Percentiles rank a stretch among this genome's conserved stretches.
phyloP scores from a whole-genome alignment of 306 rosid genomes.

The Trichosanthes truncata region DNA sequence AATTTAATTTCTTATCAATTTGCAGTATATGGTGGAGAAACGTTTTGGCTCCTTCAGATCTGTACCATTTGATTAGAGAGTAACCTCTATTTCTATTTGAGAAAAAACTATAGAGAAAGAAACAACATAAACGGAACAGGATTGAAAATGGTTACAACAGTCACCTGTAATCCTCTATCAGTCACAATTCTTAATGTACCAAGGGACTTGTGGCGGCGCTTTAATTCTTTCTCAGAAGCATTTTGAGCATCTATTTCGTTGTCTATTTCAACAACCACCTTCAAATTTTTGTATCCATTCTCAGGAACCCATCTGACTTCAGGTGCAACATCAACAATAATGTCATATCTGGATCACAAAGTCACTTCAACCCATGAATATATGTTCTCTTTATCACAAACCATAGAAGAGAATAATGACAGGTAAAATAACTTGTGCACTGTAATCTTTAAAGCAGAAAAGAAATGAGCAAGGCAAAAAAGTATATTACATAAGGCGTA shows the following conservation, averaged over 20 bases:
- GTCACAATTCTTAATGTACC: slow-evolving; percentile 63
- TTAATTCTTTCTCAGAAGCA: slow-evolving; percentile 60
- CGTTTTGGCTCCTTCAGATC: not conserved
- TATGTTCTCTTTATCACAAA: slow-evolving; percentile 4
- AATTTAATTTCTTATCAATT: not conserved
- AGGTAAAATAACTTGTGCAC: not conserved
- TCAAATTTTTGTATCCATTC: slow-evolving; percentile 70
- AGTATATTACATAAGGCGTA: not conserved
- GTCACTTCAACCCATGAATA: slow-evolving; percentile 17
- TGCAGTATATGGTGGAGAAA: not conserved
- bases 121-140: not conserved
- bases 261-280: slow-evolving; percentile 74
- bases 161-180: slow-evolving; percentile 87
- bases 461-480: not conserved
- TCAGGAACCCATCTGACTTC: slow-evolving; percentile 79
- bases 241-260: slow-evolving; percentile 62
- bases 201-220: slow-evolving; percentile 62
- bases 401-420: not conserved
- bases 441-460: not conserved
- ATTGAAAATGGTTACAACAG: not conserved
- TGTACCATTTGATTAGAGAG: not conserved
- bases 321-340: slow-evolving; percentile 78
- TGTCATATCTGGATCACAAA: slow-evolving; percentile 62
- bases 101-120: not conserved
- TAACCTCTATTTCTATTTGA: not conserved